phyloP scores from a whole-genome alignment of 2,329 filamentous ascomycete genomes.

The Atkinsonella hypoxylon region DNA sequence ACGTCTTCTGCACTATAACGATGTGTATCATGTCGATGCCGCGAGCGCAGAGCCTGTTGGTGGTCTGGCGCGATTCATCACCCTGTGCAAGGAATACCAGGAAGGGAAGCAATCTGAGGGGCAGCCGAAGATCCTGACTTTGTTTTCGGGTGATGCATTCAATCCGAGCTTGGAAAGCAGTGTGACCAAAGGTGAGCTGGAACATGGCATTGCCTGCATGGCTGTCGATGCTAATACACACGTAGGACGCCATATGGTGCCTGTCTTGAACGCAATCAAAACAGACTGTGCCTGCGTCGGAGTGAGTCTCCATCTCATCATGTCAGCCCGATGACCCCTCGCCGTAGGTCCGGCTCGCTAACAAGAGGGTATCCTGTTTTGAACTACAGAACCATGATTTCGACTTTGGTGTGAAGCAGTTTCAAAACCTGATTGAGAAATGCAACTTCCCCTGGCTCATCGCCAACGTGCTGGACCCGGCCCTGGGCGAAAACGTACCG shows the following conservation, averaged over 20 bases:
- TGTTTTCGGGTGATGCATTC: slow-evolving; percentile 89
- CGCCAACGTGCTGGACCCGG: slow-evolving; percentile 78
- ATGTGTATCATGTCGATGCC: slow-evolving; percentile 79
- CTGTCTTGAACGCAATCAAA: slow-evolving; percentile 64
- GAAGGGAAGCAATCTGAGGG: slow-evolving; percentile 44
- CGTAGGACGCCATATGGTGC: slow-evolving; percentile 71
- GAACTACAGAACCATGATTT: slow-evolving; percentile 67
- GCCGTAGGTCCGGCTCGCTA: background rate
- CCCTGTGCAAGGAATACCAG: slow-evolving; percentile 64
- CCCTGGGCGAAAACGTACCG: slow-evolving; percentile 60
- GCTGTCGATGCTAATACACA: background rate
- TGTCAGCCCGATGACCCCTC: background rate
- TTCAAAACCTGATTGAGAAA: slow-evolving; percentile 56
- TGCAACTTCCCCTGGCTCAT: slow-evolving; percentile 84
- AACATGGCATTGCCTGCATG: background rate
- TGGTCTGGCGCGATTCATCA: slow-evolving; percentile 70
- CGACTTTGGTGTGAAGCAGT: slow-evolving; percentile 80
- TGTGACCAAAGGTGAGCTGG: slow-evolving; percentile 61
- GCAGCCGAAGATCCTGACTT: slow-evolving; percentile 56
- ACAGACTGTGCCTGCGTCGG: slow-evolving; percentile 76
- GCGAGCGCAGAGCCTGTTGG: slow-evolving; percentile 72
- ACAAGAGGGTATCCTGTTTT: background rate
- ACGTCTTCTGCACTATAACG: slow-evolving; percentile 82
- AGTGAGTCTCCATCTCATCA: slow-evolving; percentile 33
- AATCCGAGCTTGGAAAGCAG: slow-evolving; percentile 84